Evolutionary conservation across 331 rosid genomes (phyloP).

Genomic region (Quercus tomentella): DNA sequence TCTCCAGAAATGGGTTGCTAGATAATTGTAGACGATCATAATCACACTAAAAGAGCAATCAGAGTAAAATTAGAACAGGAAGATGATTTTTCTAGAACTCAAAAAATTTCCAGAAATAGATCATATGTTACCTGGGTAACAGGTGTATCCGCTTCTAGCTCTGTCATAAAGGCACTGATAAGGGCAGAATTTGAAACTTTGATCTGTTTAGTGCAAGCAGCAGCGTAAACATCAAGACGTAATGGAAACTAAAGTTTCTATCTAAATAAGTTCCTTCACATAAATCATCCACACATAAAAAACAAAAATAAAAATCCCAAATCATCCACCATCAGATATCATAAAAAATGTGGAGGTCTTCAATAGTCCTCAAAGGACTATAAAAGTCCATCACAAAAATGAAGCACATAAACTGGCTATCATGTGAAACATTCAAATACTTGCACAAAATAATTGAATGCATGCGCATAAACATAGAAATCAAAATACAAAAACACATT

Average conservation of each 20-base stretch:
- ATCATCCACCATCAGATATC: not conserved
- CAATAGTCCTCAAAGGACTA: not conserved
- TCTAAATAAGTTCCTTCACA: not conserved
- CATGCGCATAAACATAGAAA: not conserved
- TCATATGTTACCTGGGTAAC: slow-evolving; percentile 71
- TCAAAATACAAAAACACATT: not conserved
- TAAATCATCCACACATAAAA: not conserved
- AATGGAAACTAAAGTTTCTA: not conserved
- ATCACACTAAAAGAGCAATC: slow-evolving; percentile 60
- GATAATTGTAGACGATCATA: slow-evolving; percentile 87
- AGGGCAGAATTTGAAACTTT: slow-evolving; percentile 97
- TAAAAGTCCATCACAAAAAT: not conserved
- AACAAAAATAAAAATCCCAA: not conserved
- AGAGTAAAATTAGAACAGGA: slow-evolving; percentile 10
- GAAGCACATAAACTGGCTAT: not conserved
- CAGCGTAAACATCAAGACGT: slow-evolving; percentile 7
- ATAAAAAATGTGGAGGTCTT: not conserved
- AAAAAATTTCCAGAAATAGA: slow-evolving; percentile 5
- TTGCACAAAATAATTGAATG: not conserved
- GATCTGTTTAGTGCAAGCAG: slow-evolving; percentile 47
- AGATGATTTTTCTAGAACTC: not conserved
- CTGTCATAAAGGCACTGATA: slow-evolving; percentile 93
- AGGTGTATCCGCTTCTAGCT: slow-evolving; percentile 83
- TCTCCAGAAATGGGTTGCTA: slow-evolving; percentile 81
- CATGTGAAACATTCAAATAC: not conserved